Evolutionary conservation across 164 flowering plant genomes (phyloP).

Genomic region (Stephania japonica): DNA sequence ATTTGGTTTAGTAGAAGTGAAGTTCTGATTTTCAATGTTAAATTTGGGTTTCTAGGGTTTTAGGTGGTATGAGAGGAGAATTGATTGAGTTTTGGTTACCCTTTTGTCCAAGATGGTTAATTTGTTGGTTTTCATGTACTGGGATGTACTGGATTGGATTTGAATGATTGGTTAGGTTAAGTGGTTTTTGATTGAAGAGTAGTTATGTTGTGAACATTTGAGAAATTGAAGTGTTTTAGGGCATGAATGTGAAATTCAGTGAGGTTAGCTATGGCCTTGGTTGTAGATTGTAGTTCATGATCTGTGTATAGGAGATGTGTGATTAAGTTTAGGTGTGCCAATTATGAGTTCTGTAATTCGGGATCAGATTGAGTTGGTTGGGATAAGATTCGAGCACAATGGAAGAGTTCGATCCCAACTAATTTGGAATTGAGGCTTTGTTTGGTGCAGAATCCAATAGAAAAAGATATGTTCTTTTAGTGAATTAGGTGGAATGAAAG

Average conservation of each 20-base stretch:
- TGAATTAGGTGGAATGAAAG: no score
- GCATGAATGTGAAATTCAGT: neutral
- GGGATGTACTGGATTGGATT: no score
- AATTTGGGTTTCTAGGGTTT: neutral
- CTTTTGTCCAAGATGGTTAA: neutral
- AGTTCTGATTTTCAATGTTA: neutral
- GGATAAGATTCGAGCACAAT: neutral
- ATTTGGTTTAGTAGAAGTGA: neutral
- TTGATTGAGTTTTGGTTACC: no score
- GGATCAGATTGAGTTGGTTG: neutral
- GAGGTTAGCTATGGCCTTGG: neutral
- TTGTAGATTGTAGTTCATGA: neutral
- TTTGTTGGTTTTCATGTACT: neutral
- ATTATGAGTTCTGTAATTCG: neutral
- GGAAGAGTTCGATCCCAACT: no score
- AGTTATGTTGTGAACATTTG: neutral
- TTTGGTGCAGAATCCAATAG: no score
- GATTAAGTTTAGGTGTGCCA: neutral
- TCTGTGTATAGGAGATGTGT: neutral
- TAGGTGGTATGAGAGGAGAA: no score
- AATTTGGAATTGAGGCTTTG: no score
- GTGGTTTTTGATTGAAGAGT: no score
- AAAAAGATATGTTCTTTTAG: no score
- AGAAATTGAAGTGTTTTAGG: neutral
- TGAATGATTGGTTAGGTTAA: no score